Evolutionary conservation across 306 rosid species (phyloP), one percentile per base, ranked within the genome.

Genomic region (Senna siamea): DNA sequence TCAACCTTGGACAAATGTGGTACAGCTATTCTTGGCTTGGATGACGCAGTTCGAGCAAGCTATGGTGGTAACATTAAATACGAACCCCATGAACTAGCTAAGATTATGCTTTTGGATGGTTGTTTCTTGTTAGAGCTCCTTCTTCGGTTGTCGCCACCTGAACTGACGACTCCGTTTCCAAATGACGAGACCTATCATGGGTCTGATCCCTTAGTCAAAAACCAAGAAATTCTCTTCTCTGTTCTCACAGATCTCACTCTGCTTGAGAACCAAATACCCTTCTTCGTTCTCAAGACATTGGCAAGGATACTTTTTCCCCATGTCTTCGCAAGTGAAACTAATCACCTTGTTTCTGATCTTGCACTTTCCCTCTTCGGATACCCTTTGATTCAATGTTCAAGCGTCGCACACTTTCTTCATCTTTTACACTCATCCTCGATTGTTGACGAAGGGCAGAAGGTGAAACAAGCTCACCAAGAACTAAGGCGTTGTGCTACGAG

Each of bases 21-120:
- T 37, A 20, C 48, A 15, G 71, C 62, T 7, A 41, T 82, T 43
- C 58, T 78, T 8, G 74, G 70, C 69, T 57, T 73, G 15, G 81
- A 83, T 1, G 70, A 72, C 14, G 65, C 76, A 14, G 76, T 83
- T 34, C 78, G 83, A 2, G 80, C 74, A 40, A 65, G 76, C 69
- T 79, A 83, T 5, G 83, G 76, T 3, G 83, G 74, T 50, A 47
- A 75, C 35, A 66, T 83, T 22, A 60, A 63, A 51, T 66, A 66
- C 11, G 76, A 79, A 0, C 18, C 75, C 1, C 59, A 75, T 3
- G 85, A 78, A 4, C 70, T 81, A 0, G 81, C 83, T 1, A 79
- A 72, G 69, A 72, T 77, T n/a, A 81, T 84, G 79, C 38, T 84
- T 55, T 18, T 81, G 7, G 88, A 84, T 73, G 85, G 88, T 4